Evolutionary conservation across 2,329 filamentous ascomycete species (phyloP).

Genomic region (Scedosporium apiospermum): DNA sequence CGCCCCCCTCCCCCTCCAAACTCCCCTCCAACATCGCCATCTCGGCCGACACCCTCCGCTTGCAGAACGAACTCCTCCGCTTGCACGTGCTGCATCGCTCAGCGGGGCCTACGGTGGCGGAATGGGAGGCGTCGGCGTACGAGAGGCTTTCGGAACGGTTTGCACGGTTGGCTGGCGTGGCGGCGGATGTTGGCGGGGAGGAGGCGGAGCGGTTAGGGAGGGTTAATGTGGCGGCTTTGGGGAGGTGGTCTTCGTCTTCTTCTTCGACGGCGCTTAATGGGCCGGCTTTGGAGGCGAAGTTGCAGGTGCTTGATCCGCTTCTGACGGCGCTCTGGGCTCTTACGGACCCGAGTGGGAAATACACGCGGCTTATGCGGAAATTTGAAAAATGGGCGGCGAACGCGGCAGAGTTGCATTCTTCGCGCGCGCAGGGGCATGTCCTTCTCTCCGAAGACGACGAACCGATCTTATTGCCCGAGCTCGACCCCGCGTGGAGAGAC

Average conservation of each 20-base stretch:
- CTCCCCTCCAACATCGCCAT: constrained; percentile 50
- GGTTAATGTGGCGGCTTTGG: constrained; percentile 41
- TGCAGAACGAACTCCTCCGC: constrained; percentile 58
- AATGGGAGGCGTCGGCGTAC: constrained; percentile 50
- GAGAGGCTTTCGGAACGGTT: constrained; percentile 37
- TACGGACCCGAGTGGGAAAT: constrained; percentile 45
- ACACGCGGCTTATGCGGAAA: constrained; percentile 40
- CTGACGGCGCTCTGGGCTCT: constrained; percentile 48
- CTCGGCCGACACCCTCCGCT: constrained; percentile 45
- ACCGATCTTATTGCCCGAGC: constrained; percentile 40
- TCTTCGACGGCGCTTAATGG: constrained; percentile 13
- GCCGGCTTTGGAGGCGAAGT: constrained; percentile 40
- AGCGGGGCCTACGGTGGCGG: constrained; percentile 29
- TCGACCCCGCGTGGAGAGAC: constrained; percentile 49
- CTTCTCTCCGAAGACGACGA: constrained; percentile 24
- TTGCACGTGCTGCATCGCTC: constrained; percentile 54
- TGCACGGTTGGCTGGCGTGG: constrained; percentile 22
- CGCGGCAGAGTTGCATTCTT: constrained; percentile 35
- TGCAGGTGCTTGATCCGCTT: constrained; percentile 48
- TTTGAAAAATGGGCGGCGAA: constrained; percentile 52
- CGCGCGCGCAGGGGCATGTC: constrained; percentile 27
- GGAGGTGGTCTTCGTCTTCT: constrained; percentile 30
- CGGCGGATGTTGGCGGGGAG: constrained; percentile 21
- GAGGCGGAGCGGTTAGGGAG: constrained; percentile 37
- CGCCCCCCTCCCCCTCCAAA: constrained; percentile 52